Percentiles rank a stretch among this genome's conserved stretches.
Evolutionary conservation across 1,284 basidiomycete species (phyloP).

Genomic region (Puccinia horiana): DNA sequence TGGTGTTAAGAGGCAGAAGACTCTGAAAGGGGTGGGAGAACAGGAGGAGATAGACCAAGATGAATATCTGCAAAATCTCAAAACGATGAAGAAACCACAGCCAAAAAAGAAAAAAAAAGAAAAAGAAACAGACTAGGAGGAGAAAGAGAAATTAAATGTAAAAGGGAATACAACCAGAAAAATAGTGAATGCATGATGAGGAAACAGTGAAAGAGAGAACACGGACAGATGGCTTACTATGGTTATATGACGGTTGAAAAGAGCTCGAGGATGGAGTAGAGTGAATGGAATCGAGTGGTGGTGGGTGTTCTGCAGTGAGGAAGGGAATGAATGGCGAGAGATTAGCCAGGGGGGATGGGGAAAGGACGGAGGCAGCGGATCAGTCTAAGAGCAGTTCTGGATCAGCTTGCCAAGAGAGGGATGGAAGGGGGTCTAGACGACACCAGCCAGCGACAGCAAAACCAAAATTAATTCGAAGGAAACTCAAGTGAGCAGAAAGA

Average conservation of each 20-base stretch:
- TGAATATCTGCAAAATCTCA: constrained; percentile 16
- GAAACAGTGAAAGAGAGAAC: background rate
- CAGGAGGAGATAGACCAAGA: constrained; percentile 28
- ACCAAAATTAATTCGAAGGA: constrained; percentile 1
- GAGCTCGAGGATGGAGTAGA: background rate
- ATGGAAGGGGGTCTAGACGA: background rate
- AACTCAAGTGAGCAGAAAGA: background rate
- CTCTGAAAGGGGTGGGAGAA: constrained; percentile 33
- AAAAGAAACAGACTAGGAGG: background rate
- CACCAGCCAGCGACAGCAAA: background rate
- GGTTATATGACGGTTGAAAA: background rate
- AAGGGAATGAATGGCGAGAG: background rate
- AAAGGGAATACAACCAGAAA: background rate
- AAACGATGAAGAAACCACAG: background rate
- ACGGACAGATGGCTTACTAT: background rate
- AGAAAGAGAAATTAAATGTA: background rate
- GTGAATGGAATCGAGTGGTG: background rate
- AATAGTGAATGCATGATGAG: background rate
- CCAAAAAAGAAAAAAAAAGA: background rate
- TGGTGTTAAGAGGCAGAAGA: background rate
- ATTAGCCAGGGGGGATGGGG: constrained; percentile 28
- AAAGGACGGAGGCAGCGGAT: background rate
- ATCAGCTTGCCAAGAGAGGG: constrained; percentile 22
- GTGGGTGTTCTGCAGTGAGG: background rate
- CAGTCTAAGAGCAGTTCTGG: background rate